Percentiles rank a stretch among this genome's conserved stretches.
Evolutionary conservation across 495 filamentous ascomycete species (phyloP).

Genomic region (Xylaria castorea): DNA sequence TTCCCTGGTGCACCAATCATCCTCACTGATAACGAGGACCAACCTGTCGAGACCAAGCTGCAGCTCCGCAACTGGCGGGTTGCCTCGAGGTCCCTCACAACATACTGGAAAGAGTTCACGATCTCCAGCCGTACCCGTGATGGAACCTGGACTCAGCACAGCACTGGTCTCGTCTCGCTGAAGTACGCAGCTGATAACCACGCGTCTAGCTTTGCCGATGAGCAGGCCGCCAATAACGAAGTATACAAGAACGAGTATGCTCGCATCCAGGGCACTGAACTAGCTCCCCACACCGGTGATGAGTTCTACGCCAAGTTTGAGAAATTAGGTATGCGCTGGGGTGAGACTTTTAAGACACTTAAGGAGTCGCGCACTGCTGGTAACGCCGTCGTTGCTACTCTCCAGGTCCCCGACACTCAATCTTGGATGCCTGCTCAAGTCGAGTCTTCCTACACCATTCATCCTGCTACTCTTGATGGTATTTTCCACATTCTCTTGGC

Average conservation of each 20-base stretch:
- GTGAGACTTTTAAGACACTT: slow-evolving; percentile 38
- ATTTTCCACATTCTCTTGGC: slow-evolving; percentile 43
- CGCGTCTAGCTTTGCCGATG: slow-evolving; percentile 30
- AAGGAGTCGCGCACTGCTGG: slow-evolving; percentile 31
- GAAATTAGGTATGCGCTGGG: slow-evolving; percentile 44
- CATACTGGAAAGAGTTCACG: slow-evolving; percentile 40
- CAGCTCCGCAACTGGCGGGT: slow-evolving; percentile 39
- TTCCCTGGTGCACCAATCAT: slow-evolving; percentile 45
- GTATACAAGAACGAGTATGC: slow-evolving; percentile 34
- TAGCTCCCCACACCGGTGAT: slow-evolving; percentile 28
- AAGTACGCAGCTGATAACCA: slow-evolving; percentile 33
- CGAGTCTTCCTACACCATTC: slow-evolving; percentile 48
- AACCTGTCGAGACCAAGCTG: slow-evolving; percentile 48
- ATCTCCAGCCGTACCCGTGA: slow-evolving; percentile 35
- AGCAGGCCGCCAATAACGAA: slow-evolving; percentile 31
- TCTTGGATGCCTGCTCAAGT: slow-evolving; percentile 46
- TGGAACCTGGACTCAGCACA: slow-evolving; percentile 41
- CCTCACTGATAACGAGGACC: slow-evolving; percentile 42
- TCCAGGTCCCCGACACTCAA: slow-evolving; percentile 45
- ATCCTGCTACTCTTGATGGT: slow-evolving; percentile 50
- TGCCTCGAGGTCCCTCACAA: slow-evolving; percentile 36
- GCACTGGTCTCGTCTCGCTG: slow-evolving; percentile 42
- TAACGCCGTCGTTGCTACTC: slow-evolving; percentile 32
- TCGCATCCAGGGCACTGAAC: slow-evolving; percentile 26
- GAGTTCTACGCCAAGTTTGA: slow-evolving; percentile 38